Conservation (phyloP, 345 rosid genomes). For the Aurinia saxatilis region DNA sequence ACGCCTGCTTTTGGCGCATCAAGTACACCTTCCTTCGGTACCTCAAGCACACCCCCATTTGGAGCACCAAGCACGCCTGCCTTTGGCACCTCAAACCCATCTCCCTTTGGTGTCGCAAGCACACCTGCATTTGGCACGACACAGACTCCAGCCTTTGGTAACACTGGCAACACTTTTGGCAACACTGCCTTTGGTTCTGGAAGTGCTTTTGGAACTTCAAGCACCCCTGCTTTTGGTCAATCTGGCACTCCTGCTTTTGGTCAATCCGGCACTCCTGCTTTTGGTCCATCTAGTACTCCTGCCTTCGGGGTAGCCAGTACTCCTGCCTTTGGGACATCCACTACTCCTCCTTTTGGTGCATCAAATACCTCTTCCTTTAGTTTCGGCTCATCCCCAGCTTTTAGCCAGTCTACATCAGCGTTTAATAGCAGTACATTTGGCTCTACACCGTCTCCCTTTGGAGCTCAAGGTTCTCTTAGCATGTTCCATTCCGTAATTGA, state of each 20-base stretch:
- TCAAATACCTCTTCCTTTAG: constrained; percentile 55
- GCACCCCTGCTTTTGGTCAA: constrained; percentile 36
- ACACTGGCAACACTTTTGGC: constrained; percentile 66
- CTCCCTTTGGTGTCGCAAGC: constrained; percentile 49
- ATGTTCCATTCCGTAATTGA: constrained; percentile 22
- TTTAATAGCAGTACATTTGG: constrained; percentile 79
- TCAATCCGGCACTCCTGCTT: constrained; percentile 28
- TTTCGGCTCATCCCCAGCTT: constrained; percentile 69
- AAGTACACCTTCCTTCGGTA: constrained; percentile 22
- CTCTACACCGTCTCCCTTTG: constrained; percentile 57
- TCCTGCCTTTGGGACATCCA: constrained; percentile 15
- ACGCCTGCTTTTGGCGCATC: constrained; percentile 26
- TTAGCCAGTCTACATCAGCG: constrained; percentile 75
- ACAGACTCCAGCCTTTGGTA: constrained; percentile 51
- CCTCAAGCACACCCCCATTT: constrained; percentile 46
- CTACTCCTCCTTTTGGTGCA: constrained; percentile 39
- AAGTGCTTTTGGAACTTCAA: constrained; percentile 44
- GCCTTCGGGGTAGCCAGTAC: neutral
- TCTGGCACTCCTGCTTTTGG: constrained; percentile 32
- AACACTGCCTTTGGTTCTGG: constrained; percentile 62
- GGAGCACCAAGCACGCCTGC: constrained; percentile 47
- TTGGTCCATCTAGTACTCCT: neutral
- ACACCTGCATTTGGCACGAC: constrained; percentile 55
- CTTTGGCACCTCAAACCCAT: constrained; percentile 45
- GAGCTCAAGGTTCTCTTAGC: constrained; percentile 69